phyloP scores from a whole-genome alignment of 2,329 filamentous ascomycete species.

The Ceratocystis ficicola region DNA sequence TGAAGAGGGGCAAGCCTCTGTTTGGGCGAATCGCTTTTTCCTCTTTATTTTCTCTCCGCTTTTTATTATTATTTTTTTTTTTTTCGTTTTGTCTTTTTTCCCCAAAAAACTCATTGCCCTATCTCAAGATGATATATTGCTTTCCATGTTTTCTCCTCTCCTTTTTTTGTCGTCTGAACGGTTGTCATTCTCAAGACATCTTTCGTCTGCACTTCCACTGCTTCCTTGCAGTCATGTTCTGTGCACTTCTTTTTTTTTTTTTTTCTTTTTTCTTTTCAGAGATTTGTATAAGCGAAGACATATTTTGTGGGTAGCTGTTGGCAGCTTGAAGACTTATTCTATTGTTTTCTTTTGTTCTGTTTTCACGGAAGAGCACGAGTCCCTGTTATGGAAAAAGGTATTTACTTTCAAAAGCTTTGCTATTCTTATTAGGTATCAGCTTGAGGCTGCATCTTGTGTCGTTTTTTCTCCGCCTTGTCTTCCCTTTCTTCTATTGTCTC shows the following conservation, averaged over 20 bases:
- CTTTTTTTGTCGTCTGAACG: not conserved
- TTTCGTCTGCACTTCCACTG: not conserved
- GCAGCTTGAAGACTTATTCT: not conserved
- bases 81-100: too few relatives aligned
- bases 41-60: not conserved
- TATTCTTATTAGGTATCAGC: conserved; percentile 4
- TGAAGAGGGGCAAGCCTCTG: not conserved
- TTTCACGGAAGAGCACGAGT: conserved; percentile 8
- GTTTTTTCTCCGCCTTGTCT: conserved; percentile 11
- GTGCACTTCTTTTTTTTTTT: not conserved
- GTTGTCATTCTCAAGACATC: not conserved
- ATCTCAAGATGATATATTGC: not conserved
- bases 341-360: not conserved
- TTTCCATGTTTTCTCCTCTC: not conserved
- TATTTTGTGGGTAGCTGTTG: not conserved
- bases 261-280: not conserved
- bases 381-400: conserved; percentile 5
- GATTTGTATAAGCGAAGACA: conserved; percentile 9
- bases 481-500: conserved; percentile 6
- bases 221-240: not conserved
- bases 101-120: not conserved
- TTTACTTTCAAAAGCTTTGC: conserved; percentile 9
- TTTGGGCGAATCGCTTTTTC: not conserved
- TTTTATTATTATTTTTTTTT: too few relatives aligned
- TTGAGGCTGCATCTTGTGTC: conserved; percentile 6